phyloP scores from a whole-genome alignment of 176 grass and related monocot genomes.

The barley (Hordeum vulgare) region MorexV3_pseudomolecules_assembly NC_058524.1:402025080-402025579 shows the following conservation, averaged over 20 bases:
- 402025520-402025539: background rate
- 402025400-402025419: background rate
- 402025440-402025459: background rate
- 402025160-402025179: constrained; percentile 97
- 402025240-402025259: constrained; percentile 29
- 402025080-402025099: constrained; percentile 40
- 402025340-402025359: constrained; percentile 41
- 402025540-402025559: background rate
- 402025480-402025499: constrained; percentile 5
- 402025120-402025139: constrained; percentile 82
- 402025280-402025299: constrained; percentile 94
- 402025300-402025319: constrained; percentile 91
- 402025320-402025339: constrained; percentile 82
- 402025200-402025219: constrained; percentile 5
- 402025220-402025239: background rate
- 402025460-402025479: background rate
- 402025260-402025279: constrained; percentile 81
- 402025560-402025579: background rate
- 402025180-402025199: constrained; percentile 51
- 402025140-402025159: constrained; percentile 93
- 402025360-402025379: background rate
- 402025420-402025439: background rate
- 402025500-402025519: background rate
- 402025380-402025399: background rate
- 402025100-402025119: constrained; percentile 53